These are phyloP conservation scores for Spathaspora boniae DNA, from an alignment of 805 yeast species.

Conservation along the genomic window DNA sequence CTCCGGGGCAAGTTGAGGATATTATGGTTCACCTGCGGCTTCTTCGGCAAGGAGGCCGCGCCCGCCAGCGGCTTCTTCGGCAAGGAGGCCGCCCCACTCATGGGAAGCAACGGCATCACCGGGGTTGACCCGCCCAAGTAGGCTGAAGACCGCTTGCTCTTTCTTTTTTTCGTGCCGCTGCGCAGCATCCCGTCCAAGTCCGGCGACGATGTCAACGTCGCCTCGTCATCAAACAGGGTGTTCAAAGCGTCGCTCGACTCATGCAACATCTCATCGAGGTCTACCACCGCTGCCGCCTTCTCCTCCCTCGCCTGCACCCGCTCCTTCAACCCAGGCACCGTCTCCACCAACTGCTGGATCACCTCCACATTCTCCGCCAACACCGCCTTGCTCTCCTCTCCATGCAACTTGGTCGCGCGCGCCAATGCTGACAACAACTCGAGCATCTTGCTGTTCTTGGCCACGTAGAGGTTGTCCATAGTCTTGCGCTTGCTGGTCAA, in stretches of 20 bases:
- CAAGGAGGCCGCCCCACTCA: too few species aligned
- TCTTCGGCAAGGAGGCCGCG: conserved; percentile 3
- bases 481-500: conserved; percentile 44
- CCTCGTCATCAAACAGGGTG: conserved; percentile 33
- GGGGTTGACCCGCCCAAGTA: conserved; percentile 18
- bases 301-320: conserved; percentile 25
- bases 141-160: conserved; percentile 32
- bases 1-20: conserved; percentile 7
- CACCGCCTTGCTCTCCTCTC: conserved; percentile 43
- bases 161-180: conserved; percentile 19
- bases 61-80: not conserved
- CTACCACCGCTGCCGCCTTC: conserved; percentile 26
- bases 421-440: conserved; percentile 44
- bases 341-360: conserved; percentile 36
- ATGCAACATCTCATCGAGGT: conserved; percentile 30
- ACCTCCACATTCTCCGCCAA: conserved; percentile 46
- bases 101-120: too few species aligned
- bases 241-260: conserved; percentile 32
- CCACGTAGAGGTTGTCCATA: conserved; percentile 47
- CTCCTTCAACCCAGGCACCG: conserved; percentile 33
- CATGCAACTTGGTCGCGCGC: conserved; percentile 43
- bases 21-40: conserved; percentile 9
- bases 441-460: conserved; percentile 42
- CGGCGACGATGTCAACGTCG: conserved; percentile 16
- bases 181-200: not conserved